phyloP scores from a whole-genome alignment of 2,329 filamentous ascomycete species.

The Fusarium sp. region DNA sequence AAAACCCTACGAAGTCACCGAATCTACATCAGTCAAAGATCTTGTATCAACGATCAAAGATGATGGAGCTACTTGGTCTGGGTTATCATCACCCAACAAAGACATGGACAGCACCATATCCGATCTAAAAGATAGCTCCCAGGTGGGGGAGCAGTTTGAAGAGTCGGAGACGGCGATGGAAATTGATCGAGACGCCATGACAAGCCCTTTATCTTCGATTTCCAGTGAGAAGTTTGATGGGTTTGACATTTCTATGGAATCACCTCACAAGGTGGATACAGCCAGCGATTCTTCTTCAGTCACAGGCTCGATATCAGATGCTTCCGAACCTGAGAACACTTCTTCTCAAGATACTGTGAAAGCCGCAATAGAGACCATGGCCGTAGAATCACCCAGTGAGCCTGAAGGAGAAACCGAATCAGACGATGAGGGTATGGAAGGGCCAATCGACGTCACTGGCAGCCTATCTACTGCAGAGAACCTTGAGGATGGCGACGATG shows the following conservation, averaged over 20 bases:
- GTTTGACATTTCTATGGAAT: constrained; percentile 7
- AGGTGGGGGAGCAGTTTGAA: background rate
- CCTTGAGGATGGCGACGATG: background rate
- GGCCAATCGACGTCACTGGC: background rate
- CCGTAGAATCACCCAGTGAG: background rate
- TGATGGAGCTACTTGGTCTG: constrained; percentile 40
- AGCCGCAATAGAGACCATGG: background rate
- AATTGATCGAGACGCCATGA: background rate
- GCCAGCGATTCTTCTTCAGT: constrained; percentile 4
- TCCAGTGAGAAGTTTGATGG: constrained; percentile 26
- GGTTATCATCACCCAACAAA: constrained; percentile 26
- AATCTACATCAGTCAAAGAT: background rate
- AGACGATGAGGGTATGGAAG: constrained; percentile 14
- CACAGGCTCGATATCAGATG: constrained; percentile 4
- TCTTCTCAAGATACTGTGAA: background rate
- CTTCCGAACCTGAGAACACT: constrained; percentile 5
- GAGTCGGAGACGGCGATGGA: background rate
- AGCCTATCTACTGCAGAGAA: background rate
- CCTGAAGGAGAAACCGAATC: background rate
- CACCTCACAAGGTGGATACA: background rate
- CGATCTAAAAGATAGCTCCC: background rate
- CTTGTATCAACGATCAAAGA: background rate
- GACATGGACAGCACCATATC: constrained; percentile 9
- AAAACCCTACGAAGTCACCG: background rate
- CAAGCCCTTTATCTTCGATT: constrained; percentile 40